Conservation (phyloP, 2,329 filamentous ascomycete species). For the Pseudocercospora crystallina region DNA sequence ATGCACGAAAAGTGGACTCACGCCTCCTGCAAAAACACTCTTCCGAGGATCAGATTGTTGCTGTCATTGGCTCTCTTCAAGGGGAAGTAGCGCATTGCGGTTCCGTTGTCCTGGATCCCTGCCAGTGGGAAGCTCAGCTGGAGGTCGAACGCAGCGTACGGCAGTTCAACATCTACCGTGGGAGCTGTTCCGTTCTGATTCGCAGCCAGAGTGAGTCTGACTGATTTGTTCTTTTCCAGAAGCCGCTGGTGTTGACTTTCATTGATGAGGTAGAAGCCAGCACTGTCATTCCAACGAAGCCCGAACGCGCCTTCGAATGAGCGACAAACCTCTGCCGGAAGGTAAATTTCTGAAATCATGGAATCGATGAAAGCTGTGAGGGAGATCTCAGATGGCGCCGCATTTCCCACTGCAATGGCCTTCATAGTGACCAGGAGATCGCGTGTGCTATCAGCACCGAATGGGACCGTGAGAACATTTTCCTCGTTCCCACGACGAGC, state of each 20-base stretch:
- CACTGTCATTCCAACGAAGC: conserved; percentile 38
- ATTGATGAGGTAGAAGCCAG: conserved; percentile 42
- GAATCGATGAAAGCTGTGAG: conserved; percentile 44
- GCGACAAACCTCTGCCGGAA: conserved; percentile 39
- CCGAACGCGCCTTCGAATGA: conserved; percentile 43
- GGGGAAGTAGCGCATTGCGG: conserved; percentile 26
- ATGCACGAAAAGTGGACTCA: conserved; percentile 14
- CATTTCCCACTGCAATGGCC: conserved; percentile 24
- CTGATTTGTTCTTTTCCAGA: conserved; percentile 31
- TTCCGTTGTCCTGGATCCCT: conserved; percentile 41
- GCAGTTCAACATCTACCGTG: conserved; percentile 24
- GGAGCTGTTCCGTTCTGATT: not conserved
- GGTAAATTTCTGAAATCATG: conserved; percentile 42
- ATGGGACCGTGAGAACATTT: conserved; percentile 30
- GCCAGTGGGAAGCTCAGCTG: conserved; percentile 16
- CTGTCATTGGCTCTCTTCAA: conserved; percentile 23
- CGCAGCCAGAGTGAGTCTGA: conserved; percentile 36
- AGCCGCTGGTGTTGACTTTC: conserved; percentile 37
- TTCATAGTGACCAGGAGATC: conserved; percentile 25
- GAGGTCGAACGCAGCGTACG: conserved; percentile 34
- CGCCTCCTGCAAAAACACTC: conserved; percentile 34
- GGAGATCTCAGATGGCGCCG: conserved; percentile 26
- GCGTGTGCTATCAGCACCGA: conserved; percentile 27
- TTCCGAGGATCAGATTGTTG: conserved; percentile 28
- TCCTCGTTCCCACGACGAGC: conserved; percentile 42